Evolutionary conservation across 306 rosid genomes (phyloP).

Genomic region (Cyamopsis tetragonoloba): DNA sequence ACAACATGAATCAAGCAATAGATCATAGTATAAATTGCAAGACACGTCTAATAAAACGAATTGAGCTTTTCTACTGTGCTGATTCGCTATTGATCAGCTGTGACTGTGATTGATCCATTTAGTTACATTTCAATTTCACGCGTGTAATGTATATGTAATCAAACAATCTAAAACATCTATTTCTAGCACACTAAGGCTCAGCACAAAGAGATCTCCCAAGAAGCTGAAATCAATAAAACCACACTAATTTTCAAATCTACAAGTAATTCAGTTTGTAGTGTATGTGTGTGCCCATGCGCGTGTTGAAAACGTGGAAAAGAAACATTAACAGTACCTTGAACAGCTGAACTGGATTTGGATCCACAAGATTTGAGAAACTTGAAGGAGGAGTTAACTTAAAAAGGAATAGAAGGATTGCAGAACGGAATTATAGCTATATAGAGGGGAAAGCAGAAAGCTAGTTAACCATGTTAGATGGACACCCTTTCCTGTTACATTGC

Average conservation of each 20-base stretch:
- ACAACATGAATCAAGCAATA: background rate
- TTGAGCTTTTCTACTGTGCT: too few relatives aligned
- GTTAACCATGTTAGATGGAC: slow-evolving; percentile 35
- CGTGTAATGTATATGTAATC: too few relatives aligned
- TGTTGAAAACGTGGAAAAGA: background rate
- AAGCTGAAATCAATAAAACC: too few relatives aligned
- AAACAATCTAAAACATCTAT: too few relatives aligned
- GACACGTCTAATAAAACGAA: background rate
- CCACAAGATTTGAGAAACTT: slow-evolving; percentile 33
- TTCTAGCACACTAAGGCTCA: too few relatives aligned
- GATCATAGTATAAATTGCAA: slow-evolving; percentile 10
- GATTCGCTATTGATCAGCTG: too few relatives aligned
- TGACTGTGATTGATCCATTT: too few relatives aligned
- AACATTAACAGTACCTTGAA: slow-evolving; percentile 37
- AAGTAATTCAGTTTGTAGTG: background rate
- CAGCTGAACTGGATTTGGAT: background rate
- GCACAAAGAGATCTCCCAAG: too few relatives aligned
- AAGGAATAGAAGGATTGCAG: slow-evolving; percentile 20
- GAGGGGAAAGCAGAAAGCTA: slow-evolving; percentile 27
- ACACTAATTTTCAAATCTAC: background rate
- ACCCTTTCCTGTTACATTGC: slow-evolving; percentile 34
- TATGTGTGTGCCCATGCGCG: too few relatives aligned
- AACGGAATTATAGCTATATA: slow-evolving; percentile 34
- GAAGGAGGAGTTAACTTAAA: slow-evolving; percentile 27
- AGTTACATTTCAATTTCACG: too few relatives aligned